Conservation (phyloP, 441 rosid species). For the Jatropha multifida region DNA sequence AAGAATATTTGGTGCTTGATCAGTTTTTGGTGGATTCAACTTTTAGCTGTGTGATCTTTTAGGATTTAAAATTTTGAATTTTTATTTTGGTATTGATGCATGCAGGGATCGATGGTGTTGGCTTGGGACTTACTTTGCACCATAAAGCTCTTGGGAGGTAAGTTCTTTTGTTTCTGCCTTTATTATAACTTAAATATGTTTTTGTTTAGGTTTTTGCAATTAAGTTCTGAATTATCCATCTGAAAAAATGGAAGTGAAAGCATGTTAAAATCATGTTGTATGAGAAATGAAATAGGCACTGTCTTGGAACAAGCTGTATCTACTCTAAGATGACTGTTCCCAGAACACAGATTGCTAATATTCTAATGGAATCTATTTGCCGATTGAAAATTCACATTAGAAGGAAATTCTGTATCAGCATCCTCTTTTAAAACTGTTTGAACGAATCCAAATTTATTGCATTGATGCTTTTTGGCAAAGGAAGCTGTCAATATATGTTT, state of each 20-base stretch:
- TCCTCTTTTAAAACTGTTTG: background rate
- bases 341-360: background rate
- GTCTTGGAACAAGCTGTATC: background rate
- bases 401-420: background rate
- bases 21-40: background rate
- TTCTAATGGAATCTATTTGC: background rate
- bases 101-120: slow-evolving; percentile 86
- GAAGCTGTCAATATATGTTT: too few species aligned
- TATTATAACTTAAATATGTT: background rate
- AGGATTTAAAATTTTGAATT: background rate
- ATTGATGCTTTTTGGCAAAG: background rate
- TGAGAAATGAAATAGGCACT: background rate
- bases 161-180: slow-evolving; percentile 29
- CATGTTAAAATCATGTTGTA: background rate
- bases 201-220: background rate
- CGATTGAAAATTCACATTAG: background rate
- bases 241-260: background rate
- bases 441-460: background rate
- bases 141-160: slow-evolving; percentile 90
- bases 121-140: slow-evolving; percentile 78
- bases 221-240: background rate
- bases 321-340: background rate
- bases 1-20: background rate
- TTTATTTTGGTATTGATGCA: slow-evolving; percentile 15
- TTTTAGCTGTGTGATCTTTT: background rate